phyloP scores from a whole-genome alignment of 352 stramenopile species.

The Globisporangium perplexum region DNA sequence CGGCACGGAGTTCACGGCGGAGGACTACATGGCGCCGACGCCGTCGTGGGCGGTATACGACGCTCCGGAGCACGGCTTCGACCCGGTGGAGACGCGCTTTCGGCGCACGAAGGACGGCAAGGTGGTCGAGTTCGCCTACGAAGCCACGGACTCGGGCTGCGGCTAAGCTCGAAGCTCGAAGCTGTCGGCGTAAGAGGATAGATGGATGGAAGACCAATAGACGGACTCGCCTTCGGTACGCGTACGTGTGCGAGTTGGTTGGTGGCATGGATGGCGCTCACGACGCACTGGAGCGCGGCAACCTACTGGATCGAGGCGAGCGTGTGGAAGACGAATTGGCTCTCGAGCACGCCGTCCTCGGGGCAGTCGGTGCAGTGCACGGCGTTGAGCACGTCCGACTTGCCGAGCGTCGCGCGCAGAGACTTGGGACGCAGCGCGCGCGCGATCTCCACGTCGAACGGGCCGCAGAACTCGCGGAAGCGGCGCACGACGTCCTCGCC shows the following conservation, averaged over 20 bases:
- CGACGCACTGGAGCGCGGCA: not conserved
- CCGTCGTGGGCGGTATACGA: constrained; percentile 96
- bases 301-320: constrained; percentile 19
- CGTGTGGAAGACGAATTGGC: constrained; percentile 85
- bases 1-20: constrained; percentile 83
- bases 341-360: constrained; percentile 89
- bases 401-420: constrained; percentile 87
- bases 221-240: not conserved
- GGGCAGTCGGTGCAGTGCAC: constrained; percentile 92
- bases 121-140: constrained; percentile 80
- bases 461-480: constrained; percentile 84
- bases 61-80: constrained; percentile 94
- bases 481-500: constrained; percentile 69
- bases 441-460: constrained; percentile 89
- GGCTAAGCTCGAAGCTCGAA: constrained; percentile 29
- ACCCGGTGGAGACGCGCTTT: constrained; percentile 93
- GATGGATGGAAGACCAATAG: not conserved
- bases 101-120: constrained; percentile 84
- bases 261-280: not conserved
- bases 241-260: not conserved
- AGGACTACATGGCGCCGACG: constrained; percentile 94
- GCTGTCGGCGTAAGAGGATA: not conserved
- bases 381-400: constrained; percentile 80
- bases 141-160: constrained; percentile 79
- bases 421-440: constrained; percentile 77